Evolutionary conservation across 192 early-diverging fungal genomes (phyloP).

Genomic region (Rhizophagus clarus): DNA sequence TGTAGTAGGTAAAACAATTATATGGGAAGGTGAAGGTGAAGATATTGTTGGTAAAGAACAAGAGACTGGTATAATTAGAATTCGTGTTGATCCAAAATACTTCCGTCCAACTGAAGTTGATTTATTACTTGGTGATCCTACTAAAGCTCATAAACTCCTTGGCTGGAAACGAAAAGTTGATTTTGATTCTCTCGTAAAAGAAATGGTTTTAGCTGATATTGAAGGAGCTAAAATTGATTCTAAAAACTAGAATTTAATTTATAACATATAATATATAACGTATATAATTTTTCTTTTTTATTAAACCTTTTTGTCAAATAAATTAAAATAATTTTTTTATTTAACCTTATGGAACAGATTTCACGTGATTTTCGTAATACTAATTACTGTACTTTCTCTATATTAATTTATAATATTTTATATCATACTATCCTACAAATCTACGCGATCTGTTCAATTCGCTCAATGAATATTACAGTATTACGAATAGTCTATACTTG

Average conservation of each 20-base stretch:
- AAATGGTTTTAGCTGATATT: constrained; percentile 69
- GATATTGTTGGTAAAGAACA: constrained; percentile 62
- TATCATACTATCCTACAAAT: no score
- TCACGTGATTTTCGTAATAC: no score
- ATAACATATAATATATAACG: neutral
- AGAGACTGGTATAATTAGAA: constrained; percentile 54
- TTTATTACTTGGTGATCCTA: constrained; percentile 69
- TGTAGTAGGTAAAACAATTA: constrained; percentile 59
- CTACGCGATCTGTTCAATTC: no score
- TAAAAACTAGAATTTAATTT: constrained; percentile 24
- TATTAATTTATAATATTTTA: no score
- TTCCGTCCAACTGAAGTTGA: constrained; percentile 84
- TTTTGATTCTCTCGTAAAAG: constrained; percentile 68
- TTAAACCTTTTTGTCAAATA: no score
- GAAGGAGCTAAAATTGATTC: constrained; percentile 36
- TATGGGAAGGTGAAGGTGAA: constrained; percentile 68
- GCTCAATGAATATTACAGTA: no score
- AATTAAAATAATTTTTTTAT: no score
- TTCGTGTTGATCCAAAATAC: constrained; percentile 71
- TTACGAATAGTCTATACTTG: no score
- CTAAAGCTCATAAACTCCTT: constrained; percentile 66
- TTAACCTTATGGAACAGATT: no score
- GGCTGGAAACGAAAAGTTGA: constrained; percentile 70
- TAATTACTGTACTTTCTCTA: no score
- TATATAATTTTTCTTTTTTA: no score